Percentiles rank a stretch among this genome's conserved stretches.
phyloP scores from a whole-genome alignment of 2,329 filamentous ascomycete species.

The Alternaria sp. region DNA sequence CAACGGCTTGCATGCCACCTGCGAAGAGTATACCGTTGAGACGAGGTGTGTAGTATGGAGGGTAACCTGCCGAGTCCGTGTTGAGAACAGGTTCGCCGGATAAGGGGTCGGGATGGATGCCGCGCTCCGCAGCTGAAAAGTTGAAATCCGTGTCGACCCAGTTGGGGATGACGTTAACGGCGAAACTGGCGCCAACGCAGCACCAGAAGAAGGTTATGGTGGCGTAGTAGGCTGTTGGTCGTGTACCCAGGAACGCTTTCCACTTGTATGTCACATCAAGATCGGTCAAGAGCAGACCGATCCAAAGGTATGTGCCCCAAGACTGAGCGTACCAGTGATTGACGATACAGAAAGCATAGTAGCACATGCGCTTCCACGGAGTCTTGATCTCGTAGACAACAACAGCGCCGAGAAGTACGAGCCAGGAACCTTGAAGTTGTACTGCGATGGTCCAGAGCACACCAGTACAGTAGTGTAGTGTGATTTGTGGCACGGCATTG shows the following conservation, averaged over 20 bases:
- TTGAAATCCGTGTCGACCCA: slow-evolving; percentile 46
- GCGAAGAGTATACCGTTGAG: slow-evolving; percentile 57
- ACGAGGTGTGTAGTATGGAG: slow-evolving; percentile 56
- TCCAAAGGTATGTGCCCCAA: slow-evolving; percentile 59
- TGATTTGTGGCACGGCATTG: slow-evolving; percentile 59
- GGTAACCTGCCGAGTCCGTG: slow-evolving; percentile 51
- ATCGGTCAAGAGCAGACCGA: slow-evolving; percentile 57
- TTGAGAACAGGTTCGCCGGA: slow-evolving; percentile 52
- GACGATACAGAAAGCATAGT: slow-evolving; percentile 55
- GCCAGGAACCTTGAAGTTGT: slow-evolving; percentile 59
- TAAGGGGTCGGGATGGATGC: slow-evolving; percentile 54
- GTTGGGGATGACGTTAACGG: slow-evolving; percentile 51
- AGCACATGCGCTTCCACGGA: slow-evolving; percentile 58
- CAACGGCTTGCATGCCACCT: slow-evolving; percentile 50
- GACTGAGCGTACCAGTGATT: slow-evolving; percentile 59
- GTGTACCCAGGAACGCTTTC: slow-evolving; percentile 50
- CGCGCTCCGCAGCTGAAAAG: slow-evolving; percentile 53
- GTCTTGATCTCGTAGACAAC: slow-evolving; percentile 57
- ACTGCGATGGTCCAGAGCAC: slow-evolving; percentile 62
- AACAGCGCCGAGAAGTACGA: slow-evolving; percentile 55
- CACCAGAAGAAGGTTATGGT: slow-evolving; percentile 45
- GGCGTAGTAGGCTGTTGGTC: slow-evolving; percentile 50
- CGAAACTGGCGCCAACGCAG: slow-evolving; percentile 45
- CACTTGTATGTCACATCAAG: slow-evolving; percentile 59
- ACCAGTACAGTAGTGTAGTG: slow-evolving; percentile 60